These are phyloP conservation scores for Phlegmacium glaucopus DNA, from an alignment of 768 basidiomycete genomes.

Conservation along the genomic window DNA sequence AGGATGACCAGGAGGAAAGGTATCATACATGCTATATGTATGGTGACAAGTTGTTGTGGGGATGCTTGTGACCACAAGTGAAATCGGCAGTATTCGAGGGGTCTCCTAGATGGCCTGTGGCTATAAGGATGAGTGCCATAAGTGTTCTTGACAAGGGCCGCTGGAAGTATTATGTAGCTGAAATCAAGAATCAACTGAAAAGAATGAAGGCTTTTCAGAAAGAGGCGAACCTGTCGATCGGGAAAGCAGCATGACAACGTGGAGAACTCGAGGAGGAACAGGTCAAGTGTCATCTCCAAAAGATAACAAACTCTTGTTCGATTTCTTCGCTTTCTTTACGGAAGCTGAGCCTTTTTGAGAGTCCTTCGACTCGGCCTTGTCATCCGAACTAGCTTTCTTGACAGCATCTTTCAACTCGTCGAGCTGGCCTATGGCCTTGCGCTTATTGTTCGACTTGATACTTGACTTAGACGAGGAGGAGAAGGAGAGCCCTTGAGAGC, in stretches of 20 bases:
- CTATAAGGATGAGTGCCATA: too few relatives aligned
- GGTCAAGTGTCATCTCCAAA: slow-evolving; percentile 55
- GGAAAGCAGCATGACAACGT: background rate
- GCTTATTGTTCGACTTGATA: slow-evolving; percentile 29
- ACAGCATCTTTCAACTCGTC: slow-evolving; percentile 25
- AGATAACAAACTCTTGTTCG: slow-evolving; percentile 47
- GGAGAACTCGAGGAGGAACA: background rate
- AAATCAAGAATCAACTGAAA: too few relatives aligned
- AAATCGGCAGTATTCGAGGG: too few relatives aligned
- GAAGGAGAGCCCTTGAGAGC: slow-evolving; percentile 37
- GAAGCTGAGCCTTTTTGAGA: slow-evolving; percentile 22
- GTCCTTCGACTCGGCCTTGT: slow-evolving; percentile 21
- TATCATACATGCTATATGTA: too few relatives aligned
- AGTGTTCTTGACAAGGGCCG: too few relatives aligned
- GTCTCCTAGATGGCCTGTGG: too few relatives aligned
- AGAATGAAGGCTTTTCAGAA: too few relatives aligned
- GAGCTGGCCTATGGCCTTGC: slow-evolving; percentile 35
- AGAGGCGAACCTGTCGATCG: background rate
- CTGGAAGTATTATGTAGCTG: too few relatives aligned
- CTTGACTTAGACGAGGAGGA: slow-evolving; percentile 38
- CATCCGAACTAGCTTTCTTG: slow-evolving; percentile 16
- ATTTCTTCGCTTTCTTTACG: slow-evolving; percentile 51
- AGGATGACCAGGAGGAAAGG: too few relatives aligned
- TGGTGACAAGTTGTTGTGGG: too few relatives aligned
- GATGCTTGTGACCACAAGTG: too few relatives aligned